Conservation (phyloP, 306 rosid species). For the Luffa acutangula region DNA sequence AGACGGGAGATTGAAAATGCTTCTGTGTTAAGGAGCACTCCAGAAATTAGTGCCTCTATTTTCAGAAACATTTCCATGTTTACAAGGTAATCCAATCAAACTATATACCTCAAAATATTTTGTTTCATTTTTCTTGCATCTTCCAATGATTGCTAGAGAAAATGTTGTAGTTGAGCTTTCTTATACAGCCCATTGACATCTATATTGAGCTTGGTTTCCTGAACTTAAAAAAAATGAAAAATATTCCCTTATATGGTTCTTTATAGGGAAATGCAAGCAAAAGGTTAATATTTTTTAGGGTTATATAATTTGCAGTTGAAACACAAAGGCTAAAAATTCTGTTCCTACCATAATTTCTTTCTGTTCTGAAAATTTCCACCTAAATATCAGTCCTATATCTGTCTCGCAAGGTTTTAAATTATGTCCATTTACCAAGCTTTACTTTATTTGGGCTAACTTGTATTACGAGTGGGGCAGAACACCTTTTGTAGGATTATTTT, state of each 20-base stretch:
- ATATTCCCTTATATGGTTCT: neutral
- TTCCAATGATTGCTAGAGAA: neutral
- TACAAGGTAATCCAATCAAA: constrained; percentile 35
- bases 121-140: neutral
- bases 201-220: neutral
- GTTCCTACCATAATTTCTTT: neutral
- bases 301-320: neutral
- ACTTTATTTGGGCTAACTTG: neutral
- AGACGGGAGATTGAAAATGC: constrained; percentile 54
- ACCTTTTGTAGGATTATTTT: neutral
- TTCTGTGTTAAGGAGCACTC: constrained; percentile 20
- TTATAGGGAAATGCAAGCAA: neutral
- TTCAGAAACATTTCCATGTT: constrained; percentile 60
- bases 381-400: neutral
- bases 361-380: neutral
- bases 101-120: neutral
- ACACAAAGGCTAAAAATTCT: neutral
- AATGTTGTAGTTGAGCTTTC: neutral
- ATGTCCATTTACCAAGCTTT: neutral
- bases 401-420: neutral
- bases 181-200: neutral
- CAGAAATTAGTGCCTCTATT: constrained; percentile 48
- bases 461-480: neutral
- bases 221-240: neutral
- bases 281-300: neutral